phyloP scores from a whole-genome alignment of 2,329 filamentous ascomycete species.

The Phialophora verrucosa region DNA sequence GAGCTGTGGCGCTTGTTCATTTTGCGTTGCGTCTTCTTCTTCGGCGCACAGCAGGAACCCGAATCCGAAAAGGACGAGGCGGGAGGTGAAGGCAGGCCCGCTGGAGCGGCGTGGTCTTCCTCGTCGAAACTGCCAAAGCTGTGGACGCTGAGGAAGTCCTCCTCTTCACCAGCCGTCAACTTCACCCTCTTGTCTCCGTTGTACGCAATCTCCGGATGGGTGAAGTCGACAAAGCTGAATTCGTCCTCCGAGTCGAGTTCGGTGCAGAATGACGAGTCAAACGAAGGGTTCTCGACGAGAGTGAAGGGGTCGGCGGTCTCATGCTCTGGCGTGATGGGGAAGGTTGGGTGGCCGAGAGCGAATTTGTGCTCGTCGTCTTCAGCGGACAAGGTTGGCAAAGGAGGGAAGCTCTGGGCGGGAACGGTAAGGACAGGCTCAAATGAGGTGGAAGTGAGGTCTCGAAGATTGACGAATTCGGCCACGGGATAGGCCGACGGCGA shows the following conservation, averaged over 20 bases:
- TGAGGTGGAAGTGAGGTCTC: conserved; percentile 77
- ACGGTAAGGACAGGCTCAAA: conserved; percentile 50
- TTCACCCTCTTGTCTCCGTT: conserved; percentile 73
- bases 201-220: conserved; percentile 64
- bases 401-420: conserved; percentile 60
- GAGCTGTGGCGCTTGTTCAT: conserved; percentile 41
- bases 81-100: conserved; percentile 68
- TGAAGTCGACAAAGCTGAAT: conserved; percentile 77
- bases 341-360: conserved; percentile 54
- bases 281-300: conserved; percentile 60
- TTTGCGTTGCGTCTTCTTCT: conserved; percentile 54
- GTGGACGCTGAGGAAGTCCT: conserved; percentile 76
- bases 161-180: conserved; percentile 69
- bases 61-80: conserved; percentile 63
- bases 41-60: conserved; percentile 40
- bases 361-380: conserved; percentile 67
- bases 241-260: conserved; percentile 92
- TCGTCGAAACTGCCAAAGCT: conserved; percentile 79
- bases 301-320: conserved; percentile 39
- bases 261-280: conserved; percentile 74
- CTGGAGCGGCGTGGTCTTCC: conserved; percentile 64
- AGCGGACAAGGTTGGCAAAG: conserved; percentile 65
- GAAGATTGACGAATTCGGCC: conserved; percentile 87
- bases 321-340: conserved; percentile 51
- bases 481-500: conserved; percentile 66